Evolutionary conservation across 2,329 filamentous ascomycete genomes (phyloP).

Genomic region (Epicoccum nigrum): DNA sequence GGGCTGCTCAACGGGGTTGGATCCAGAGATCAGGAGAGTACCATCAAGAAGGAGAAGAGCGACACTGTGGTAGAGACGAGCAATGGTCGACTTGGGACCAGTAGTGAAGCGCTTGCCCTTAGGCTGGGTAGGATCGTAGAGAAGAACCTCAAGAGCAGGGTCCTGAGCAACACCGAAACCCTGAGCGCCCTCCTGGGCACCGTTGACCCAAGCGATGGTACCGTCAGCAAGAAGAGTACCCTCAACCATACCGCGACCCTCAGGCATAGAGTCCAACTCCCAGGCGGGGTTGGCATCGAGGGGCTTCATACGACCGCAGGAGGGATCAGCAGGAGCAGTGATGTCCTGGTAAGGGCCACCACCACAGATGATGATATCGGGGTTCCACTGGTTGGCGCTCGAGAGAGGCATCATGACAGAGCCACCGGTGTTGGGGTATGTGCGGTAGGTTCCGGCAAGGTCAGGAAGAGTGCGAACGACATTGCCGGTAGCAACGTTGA

Average conservation of each 20-base stretch:
- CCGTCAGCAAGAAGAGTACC: constrained; percentile 65
- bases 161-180: constrained; percentile 63
- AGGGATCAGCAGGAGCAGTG: constrained; percentile 63
- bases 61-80: constrained; percentile 65
- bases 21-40: constrained; percentile 64
- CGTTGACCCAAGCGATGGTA: constrained; percentile 67
- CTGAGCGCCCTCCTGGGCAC: constrained; percentile 63
- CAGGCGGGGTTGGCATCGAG: constrained; percentile 57
- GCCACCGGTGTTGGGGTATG: constrained; percentile 66
- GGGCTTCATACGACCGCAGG: constrained; percentile 63
- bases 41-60: constrained; percentile 65
- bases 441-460: constrained; percentile 62
- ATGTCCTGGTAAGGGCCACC: constrained; percentile 66
- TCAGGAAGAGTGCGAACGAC: constrained; percentile 58
- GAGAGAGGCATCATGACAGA: constrained; percentile 62
- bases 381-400: constrained; percentile 58
- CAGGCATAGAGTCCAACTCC: constrained; percentile 65
- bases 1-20: constrained; percentile 66
- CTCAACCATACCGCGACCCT: constrained; percentile 66
- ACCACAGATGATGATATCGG: constrained; percentile 64
- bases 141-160: constrained; percentile 62
- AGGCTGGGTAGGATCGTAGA: constrained; percentile 63
- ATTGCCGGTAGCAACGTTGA: constrained; percentile 56
- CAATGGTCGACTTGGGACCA: constrained; percentile 52
- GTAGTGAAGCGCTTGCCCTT: constrained; percentile 59